Evolutionary conservation across 306 rosid genomes (phyloP), one percentile per base, ranked within the genome.

Genomic region (Malus sieversii): DNA sequence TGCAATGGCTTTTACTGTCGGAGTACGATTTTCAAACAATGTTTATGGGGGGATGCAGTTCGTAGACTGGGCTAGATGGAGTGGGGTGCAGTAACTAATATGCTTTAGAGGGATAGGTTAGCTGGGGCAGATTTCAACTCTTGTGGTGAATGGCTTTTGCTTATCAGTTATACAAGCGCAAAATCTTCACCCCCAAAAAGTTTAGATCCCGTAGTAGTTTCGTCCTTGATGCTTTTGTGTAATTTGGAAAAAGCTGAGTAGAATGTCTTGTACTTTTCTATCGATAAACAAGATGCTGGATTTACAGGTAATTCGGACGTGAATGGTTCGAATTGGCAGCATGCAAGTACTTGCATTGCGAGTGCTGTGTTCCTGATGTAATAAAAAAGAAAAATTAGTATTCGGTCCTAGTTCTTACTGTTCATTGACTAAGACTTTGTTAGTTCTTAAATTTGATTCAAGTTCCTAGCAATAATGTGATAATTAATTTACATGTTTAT

Each of bases 1-100:
- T 44, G 97, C 98, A 22, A 63, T 89, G 93, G 88, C 92, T 16
- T 95, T 95, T 85, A 95, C 98, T 0, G 87, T 95, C 0, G 95
- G 97, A 16, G 91, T 92, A 48, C 78, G 98, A 42, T 95, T 90
- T 32, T 91, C 96, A 12, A 95, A 95, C 90, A 95, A 92, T 81
- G 77, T 95, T 29, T 94, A 91, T 59, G 98, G 93, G 61, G 98
- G 96, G 16, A 94, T 94, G 97, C 98, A 94, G 84, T 94, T 94
- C 22, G 83, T 94, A 45, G 98, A 94, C 81, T 94, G 98, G 98
- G 98, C 98, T 57, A 88, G 89, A 78, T 81, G 35, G 93, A 94
- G 97, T 55, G 98, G 98, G 25, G 89, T 92, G 58, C 98, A 94
- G 77, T 91, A 84, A 85, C 14, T 55, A 32, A 27, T 55, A n/a